Evolutionary conservation across 129 eudicot genomes (phyloP), one percentile per base, ranked within the genome.

Genomic region (Lactuca saligna): DNA sequence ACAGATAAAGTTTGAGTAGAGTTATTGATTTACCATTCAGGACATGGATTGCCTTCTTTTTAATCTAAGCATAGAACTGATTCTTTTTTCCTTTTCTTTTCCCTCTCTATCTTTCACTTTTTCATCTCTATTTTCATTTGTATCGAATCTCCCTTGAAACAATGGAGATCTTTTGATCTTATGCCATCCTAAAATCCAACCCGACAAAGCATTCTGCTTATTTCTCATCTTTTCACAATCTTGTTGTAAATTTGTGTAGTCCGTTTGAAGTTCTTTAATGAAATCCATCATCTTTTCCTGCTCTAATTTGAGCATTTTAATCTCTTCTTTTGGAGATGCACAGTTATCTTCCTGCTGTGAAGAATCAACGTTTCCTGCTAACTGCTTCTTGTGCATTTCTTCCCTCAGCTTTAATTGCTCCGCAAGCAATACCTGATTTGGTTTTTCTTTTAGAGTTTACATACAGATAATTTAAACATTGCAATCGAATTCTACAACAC

Each of bases 321-420:
- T 79, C 51, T 90, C 97, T 8, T 75, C 82, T 75, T 84, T 79
- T 17, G 79, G 67, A 38, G 85, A 66, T 39, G 82, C 69, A 72
- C 77, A 31, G 11, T 69, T 71, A 13, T 64, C 76, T 66, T 78
- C 91, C 34, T 63, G 82, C 25, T 74, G 78, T 53, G 65, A 54
- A 58, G 55, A 71, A 14, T 75, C 86, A 34, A 53, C 62, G 49
- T 61, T 74, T 60, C 54, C 68, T 69, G 63, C 63, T 46, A 60
- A 80, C 74, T 67, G 66, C 44, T 78, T 80, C 33, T 77, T 77
- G 65, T 73, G 83, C 76, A 84, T 46, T 37, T 69, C 66, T 4
- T 67, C 81, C 64, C 97, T 81, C 44, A 90, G 55, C 68, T 90
- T 87, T 55, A 74, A 67, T 81, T 90, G 97, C 80, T 90, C 97